phyloP scores from a whole-genome alignment of 805 yeast genomes.

The Saccharomycopsis fibuligera region DNA sequence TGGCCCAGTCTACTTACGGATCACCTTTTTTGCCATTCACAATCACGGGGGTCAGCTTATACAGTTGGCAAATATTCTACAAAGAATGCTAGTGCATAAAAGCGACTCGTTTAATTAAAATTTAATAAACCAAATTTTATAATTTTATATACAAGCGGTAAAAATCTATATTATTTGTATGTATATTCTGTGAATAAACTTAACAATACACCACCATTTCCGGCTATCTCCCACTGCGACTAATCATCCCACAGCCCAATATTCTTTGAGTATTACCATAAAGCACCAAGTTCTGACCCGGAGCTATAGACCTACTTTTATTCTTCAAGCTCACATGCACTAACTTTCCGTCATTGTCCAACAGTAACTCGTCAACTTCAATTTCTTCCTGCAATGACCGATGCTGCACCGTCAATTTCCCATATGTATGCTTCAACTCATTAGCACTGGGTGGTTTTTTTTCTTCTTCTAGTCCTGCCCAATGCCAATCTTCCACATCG shows the following conservation, averaged over 20 bases:
- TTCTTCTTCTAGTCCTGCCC: slow-evolving; percentile 30
- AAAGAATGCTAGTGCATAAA: no score
- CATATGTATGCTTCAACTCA: slow-evolving; percentile 11
- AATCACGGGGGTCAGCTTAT: no score
- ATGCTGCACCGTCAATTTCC: slow-evolving; percentile 48
- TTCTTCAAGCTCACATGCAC: slow-evolving; percentile 27
- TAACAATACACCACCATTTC: not conserved
- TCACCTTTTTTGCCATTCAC: not conserved
- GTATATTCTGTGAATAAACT: no score
- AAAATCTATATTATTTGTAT: no score
- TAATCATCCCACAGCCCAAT: slow-evolving; percentile 54
- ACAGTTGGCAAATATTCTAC: not conserved
- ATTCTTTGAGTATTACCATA: slow-evolving; percentile 56
- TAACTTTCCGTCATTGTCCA: slow-evolving; percentile 18
- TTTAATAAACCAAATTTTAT: no score
- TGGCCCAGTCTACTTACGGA: not conserved
- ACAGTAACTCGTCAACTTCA: slow-evolving; percentile 27
- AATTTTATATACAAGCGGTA: no score
- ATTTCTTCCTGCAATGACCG: slow-evolving; percentile 67
- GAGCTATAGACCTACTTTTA: slow-evolving; percentile 68
- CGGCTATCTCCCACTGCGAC: not conserved
- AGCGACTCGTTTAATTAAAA: no score
- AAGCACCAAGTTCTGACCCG: slow-evolving; percentile 80
- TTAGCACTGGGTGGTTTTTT: no score
- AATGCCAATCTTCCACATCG: slow-evolving; percentile 39